phyloP scores from a whole-genome alignment of 1,139 yeast species.

The Petasospora fabianii region DNA sequence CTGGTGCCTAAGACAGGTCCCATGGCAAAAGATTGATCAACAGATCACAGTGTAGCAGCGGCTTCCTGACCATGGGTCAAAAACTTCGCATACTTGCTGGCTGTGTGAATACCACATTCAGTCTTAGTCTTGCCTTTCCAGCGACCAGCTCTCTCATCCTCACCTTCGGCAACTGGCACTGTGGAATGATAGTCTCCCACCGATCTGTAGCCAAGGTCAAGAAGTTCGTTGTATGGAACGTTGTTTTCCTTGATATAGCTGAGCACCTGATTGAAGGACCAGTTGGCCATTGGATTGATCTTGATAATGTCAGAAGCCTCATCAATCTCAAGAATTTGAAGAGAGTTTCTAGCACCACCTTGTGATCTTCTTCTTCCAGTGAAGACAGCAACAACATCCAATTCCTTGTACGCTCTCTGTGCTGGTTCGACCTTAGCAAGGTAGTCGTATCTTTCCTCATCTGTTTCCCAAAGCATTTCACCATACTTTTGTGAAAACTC shows the following conservation, averaged over 20 bases:
- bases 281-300: constrained; percentile 83
- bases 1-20: too few species aligned
- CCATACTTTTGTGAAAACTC: constrained; percentile 73
- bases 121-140: constrained; percentile 94
- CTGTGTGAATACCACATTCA: constrained; percentile 93
- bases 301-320: constrained; percentile 66
- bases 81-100: constrained; percentile 65
- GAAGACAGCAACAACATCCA: constrained; percentile 74
- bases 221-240: constrained; percentile 82
- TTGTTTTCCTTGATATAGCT: constrained; percentile 60
- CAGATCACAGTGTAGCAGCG: too few species aligned
- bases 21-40: too few species aligned
- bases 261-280: constrained; percentile 75
- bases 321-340: constrained; percentile 77
- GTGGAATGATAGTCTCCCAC: constrained; percentile 98
- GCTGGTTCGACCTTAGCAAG: constrained; percentile 92
- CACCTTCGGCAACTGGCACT: constrained; percentile 82
- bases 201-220: constrained; percentile 85
- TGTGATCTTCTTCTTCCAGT: constrained; percentile 92
- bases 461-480: constrained; percentile 74
- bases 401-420: constrained; percentile 73
- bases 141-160: constrained; percentile 93
- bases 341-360: constrained; percentile 76
- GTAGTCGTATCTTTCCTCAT: constrained; percentile 80
- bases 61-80: too few species aligned